Evolutionary conservation across 164 flowering plant species (phyloP).

Genomic region (Annona cherimola): DNA sequence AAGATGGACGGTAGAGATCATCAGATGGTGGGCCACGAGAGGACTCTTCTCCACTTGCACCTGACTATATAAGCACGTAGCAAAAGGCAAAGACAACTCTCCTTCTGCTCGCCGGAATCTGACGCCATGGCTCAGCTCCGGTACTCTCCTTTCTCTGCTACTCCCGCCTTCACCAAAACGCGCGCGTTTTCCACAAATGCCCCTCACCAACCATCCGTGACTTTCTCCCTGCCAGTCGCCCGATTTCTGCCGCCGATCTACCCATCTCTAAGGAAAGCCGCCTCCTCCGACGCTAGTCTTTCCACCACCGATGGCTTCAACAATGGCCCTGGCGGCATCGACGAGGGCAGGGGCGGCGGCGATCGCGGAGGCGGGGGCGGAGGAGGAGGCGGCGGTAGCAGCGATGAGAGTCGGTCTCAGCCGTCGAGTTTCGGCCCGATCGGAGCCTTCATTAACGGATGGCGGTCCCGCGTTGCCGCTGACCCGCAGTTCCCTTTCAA

Average conservation of each 20-base stretch:
- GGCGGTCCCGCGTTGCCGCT: slow-evolving; percentile 84
- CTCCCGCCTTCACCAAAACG: background rate
- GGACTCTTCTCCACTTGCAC: background rate
- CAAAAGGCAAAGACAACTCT: background rate
- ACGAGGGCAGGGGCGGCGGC: background rate
- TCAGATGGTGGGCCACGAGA: no score
- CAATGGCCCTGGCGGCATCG: slow-evolving; percentile 1
- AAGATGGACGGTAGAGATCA: no score
- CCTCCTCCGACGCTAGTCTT: slow-evolving; percentile 2
- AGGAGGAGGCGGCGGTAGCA: slow-evolving; percentile 16
- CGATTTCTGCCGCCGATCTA: background rate
- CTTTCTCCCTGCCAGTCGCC: background rate
- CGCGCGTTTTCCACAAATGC: background rate
- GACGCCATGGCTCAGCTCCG: slow-evolving; percentile 39
- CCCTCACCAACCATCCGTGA: background rate
- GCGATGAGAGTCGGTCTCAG: slow-evolving; percentile 18
- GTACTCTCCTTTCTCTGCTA: slow-evolving; percentile 17
- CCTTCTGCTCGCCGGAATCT: slow-evolving; percentile 10
- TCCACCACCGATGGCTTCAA: slow-evolving; percentile 8
- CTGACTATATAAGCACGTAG: background rate
- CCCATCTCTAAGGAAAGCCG: slow-evolving; percentile 1
- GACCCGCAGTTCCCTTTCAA: slow-evolving; percentile 98
- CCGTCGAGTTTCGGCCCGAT: slow-evolving; percentile 37
- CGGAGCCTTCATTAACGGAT: slow-evolving; percentile 61
- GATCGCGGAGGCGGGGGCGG: slow-evolving; percentile 8